Evolutionary conservation across 2,329 filamentous ascomycete genomes (phyloP).

Genomic region (Chaetomium sp.): DNA sequence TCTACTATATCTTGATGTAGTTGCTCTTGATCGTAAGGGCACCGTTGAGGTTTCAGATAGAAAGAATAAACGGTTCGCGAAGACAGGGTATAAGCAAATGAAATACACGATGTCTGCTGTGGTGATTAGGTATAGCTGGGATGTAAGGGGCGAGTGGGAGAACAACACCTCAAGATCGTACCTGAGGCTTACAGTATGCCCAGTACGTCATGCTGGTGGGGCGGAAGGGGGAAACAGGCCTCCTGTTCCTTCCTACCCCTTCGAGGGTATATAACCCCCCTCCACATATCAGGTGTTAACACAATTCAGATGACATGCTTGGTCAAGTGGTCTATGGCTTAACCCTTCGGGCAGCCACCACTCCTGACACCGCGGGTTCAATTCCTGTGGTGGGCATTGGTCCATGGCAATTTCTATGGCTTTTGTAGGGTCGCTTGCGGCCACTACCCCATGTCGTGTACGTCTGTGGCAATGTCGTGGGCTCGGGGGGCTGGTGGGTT

Average conservation of each 20-base stretch:
- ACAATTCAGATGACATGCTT: not conserved
- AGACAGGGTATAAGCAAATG: too few species aligned
- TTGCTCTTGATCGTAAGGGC: too few species aligned
- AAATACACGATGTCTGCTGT: too few species aligned
- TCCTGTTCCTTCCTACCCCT: not conserved
- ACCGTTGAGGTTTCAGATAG: too few species aligned
- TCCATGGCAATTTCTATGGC: conserved; percentile 4
- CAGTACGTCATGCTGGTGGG: too few species aligned
- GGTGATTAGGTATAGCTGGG: too few species aligned
- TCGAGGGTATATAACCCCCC: not conserved
- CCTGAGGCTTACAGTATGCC: too few species aligned
- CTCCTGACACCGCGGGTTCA: not conserved
- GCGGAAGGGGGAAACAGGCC: not conserved
- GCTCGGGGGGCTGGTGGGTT: not conserved
- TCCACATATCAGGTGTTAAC: not conserved
- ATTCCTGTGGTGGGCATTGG: not conserved
- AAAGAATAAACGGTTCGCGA: too few species aligned
- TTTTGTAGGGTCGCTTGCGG: not conserved
- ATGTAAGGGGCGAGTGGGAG: not conserved
- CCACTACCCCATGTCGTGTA: conserved; percentile 1
- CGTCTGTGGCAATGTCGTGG: not conserved
- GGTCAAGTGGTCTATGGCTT: conserved; percentile 1
- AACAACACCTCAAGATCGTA: too few species aligned
- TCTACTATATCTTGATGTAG: too few species aligned
- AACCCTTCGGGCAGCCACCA: not conserved